Conservation (phyloP, 805 yeast species). For the Sugiyamaella floridensis region DNA sequence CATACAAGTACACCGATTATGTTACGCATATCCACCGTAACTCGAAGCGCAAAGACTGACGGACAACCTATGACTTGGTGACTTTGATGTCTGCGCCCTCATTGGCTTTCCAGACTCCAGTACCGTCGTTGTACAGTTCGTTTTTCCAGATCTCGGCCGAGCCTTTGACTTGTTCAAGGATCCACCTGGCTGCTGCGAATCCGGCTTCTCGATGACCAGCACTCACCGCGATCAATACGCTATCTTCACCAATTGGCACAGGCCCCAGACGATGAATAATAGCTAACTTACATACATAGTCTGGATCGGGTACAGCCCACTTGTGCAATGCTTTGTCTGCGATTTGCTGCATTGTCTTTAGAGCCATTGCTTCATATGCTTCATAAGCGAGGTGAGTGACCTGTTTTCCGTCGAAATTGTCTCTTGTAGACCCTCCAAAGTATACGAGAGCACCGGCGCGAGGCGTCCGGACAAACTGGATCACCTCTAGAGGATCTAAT, state of each 20-base stretch:
- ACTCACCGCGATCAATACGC: constrained; percentile 40
- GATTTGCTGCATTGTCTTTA: constrained; percentile 32
- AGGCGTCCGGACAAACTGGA: constrained; percentile 38
- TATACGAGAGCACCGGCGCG: constrained; percentile 44
- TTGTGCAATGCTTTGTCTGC: constrained; percentile 30
- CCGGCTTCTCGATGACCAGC: constrained; percentile 43
- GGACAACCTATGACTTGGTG: neutral
- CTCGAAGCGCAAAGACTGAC: constrained; percentile 23
- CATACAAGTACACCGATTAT: constrained; percentile 59
- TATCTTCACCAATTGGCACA: constrained; percentile 44
- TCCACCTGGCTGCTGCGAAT: constrained; percentile 41
- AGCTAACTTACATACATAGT: constrained; percentile 33
- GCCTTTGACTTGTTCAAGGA: constrained; percentile 40
- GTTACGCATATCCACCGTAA: constrained; percentile 58
- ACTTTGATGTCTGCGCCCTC: constrained; percentile 3
- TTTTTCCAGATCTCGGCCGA: constrained; percentile 46
- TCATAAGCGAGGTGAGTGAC: constrained; percentile 42
- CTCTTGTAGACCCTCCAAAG: constrained; percentile 47
- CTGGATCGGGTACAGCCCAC: constrained; percentile 20
- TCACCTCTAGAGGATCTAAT: constrained; percentile 15
- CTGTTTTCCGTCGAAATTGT: constrained; percentile 35
- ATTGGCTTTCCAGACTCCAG: constrained; percentile 39
- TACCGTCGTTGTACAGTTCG: constrained; percentile 40
- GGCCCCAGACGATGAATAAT: constrained; percentile 42
- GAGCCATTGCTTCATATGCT: constrained; percentile 39